Evolutionary conservation across 2,329 filamentous ascomycete species (phyloP), one percentile per base, ranked within the genome.

Genomic region (Talaromyces sp.): DNA sequence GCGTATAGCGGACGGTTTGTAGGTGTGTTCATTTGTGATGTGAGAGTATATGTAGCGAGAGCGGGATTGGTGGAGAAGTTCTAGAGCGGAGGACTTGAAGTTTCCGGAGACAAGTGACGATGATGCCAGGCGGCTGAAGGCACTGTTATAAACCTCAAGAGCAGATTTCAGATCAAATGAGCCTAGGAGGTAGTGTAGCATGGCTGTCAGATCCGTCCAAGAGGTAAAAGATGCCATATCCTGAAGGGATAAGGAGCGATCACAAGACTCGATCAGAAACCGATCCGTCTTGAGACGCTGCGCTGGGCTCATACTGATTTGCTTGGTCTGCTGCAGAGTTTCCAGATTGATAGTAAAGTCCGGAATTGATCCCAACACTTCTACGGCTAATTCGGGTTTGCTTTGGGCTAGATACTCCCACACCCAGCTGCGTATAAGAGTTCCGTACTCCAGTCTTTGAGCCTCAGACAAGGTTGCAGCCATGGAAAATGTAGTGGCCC

Each of bases 1-100:
- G 51, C 90, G 88, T 38, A 96, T 76, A 19, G 88, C 83, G 0
- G 83, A 80, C 4, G 91, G 89, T 61, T 89, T 88, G 77, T 91
- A 92, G 2, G 89, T 84, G 3, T 86, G 86, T 61, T 78, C 85
- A 67, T 83, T 82, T 1, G 81, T 83, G 45, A 88, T 82, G 75
- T 96, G 89, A 67, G 87, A 78, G 67, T 87, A 86, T 1, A 97
- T 77, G 0, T 97, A 78, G 8, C 81, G 84, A 5, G 89, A 84
- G 34, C 88, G 86, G 64, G 84, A 83, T 78, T 96, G 91, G 17
- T 93, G 84, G 0, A 92, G 78, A 0, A 85, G 78, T 75, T 96
- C 91, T 43, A 78, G 72, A 5, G 73, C 70, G 58, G 70, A 72
- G 17, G 70, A 54, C 22, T 70, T 68, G 11, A 67, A 71, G 4